Conservation (phyloP, 192 early-diverging fungal species). For the Coemansia sp. region DNA sequence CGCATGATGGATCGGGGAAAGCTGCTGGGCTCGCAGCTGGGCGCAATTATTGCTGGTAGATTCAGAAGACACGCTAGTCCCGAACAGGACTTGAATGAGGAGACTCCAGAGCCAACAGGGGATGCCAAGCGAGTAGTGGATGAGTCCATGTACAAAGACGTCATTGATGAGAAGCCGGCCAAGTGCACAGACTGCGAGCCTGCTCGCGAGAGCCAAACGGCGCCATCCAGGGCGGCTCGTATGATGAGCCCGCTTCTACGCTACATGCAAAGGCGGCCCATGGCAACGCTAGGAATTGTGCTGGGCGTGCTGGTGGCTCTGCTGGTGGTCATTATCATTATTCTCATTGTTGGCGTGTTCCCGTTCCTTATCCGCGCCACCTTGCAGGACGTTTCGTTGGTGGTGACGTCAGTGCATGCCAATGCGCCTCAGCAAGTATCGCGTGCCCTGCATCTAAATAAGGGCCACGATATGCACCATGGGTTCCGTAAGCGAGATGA, state of each 20-base stretch:
- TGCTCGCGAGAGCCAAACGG: neutral
- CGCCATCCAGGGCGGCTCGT: neutral
- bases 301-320: constrained; percentile 25
- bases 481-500: neutral
- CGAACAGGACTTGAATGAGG: neutral
- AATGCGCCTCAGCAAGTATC: constrained; percentile 26
- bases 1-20: constrained; percentile 3
- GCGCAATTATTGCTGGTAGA: constrained; percentile 9
- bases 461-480: neutral
- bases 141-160: neutral
- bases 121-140: constrained; percentile 1
- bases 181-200: constrained; percentile 8
- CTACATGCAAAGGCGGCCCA: constrained; percentile 39
- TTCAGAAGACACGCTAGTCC: neutral
- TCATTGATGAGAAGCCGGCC: neutral
- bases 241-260: constrained; percentile 22
- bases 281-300: constrained; percentile 32
- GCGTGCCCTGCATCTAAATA: constrained; percentile 10
- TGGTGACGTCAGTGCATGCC: constrained; percentile 30
- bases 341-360: constrained; percentile 36
- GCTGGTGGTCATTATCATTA: constrained; percentile 33
- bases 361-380: constrained; percentile 42
- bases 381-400: constrained; percentile 40
- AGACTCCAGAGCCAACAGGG: neutral
- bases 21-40: constrained; percentile 6